These are phyloP conservation scores for Cicer arietinum DNA, from an alignment of 306 rosid genomes.

Conservation along the genomic window DNA sequence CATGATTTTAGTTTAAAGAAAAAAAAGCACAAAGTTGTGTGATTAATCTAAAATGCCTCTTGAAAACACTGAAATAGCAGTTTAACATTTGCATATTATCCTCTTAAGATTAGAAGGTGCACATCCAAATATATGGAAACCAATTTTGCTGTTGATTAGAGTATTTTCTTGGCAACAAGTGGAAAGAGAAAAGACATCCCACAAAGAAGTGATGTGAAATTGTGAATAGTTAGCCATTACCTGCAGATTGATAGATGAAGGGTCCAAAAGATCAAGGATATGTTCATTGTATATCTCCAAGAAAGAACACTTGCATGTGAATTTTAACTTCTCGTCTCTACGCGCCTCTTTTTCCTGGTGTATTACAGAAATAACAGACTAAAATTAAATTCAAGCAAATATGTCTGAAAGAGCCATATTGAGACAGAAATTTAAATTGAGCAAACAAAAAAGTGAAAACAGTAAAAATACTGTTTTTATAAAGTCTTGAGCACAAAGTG, in stretches of 20 bases:
- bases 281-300: constrained; percentile 97
- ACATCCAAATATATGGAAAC: constrained; percentile 1
- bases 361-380: constrained; percentile 26
- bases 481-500: neutral
- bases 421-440: neutral
- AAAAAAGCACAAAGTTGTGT: neutral
- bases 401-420: constrained; percentile 14
- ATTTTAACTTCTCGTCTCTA: constrained; percentile 87
- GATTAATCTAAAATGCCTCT: constrained; percentile 7
- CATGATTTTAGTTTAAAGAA: constrained; percentile 5
- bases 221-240: constrained; percentile 47
- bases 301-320: constrained; percentile 88
- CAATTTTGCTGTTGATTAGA: neutral
- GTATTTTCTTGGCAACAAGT: neutral
- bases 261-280: constrained; percentile 95
- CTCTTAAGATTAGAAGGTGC: neutral
- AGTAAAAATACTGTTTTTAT: neutral
- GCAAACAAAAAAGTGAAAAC: neutral
- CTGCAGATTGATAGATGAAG: constrained; percentile 87
- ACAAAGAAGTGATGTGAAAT: constrained; percentile 5
- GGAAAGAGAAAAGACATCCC: constrained; percentile 15
- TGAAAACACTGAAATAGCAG: constrained; percentile 28
- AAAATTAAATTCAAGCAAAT: constrained; percentile 33
- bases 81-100: neutral
- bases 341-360: constrained; percentile 88